These are phyloP conservation scores for Chalaropsis ovoidea DNA, from an alignment of 2,329 filamentous ascomycete species.

Conservation along the genomic window DNA sequence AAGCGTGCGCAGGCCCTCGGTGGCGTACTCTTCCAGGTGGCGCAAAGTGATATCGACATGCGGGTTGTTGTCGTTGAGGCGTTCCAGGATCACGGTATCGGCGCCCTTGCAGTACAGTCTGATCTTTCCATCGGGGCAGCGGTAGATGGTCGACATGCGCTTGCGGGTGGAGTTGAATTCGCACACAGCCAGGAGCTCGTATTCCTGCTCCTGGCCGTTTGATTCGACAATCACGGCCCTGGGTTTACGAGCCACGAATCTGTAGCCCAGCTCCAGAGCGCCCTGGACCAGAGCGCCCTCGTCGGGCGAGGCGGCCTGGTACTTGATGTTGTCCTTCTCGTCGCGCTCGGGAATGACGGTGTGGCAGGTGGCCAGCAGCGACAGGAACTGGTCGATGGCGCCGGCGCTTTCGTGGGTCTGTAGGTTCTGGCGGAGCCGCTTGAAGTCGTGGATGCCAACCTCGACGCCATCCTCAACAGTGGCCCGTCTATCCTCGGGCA, in stretches of 20 bases:
- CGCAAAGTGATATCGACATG: constrained; percentile 82
- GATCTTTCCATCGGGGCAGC: constrained; percentile 91
- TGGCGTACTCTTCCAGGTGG: constrained; percentile 97
- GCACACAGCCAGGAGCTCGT: constrained; percentile 89
- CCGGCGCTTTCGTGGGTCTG: constrained; percentile 42
- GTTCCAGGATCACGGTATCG: constrained; percentile 93
- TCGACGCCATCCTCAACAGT: constrained; percentile 71
- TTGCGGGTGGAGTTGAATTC: constrained; percentile 91
- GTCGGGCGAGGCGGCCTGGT: constrained; percentile 93
- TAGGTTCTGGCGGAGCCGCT: constrained; percentile 60
- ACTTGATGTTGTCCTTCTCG: constrained; percentile 81
- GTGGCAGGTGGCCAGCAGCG: constrained; percentile 80
- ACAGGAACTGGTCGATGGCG: constrained; percentile 68
- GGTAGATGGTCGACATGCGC: constrained; percentile 94
- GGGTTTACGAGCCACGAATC: constrained; percentile 83
- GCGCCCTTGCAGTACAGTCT: constrained; percentile 92
- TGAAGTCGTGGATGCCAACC: constrained; percentile 75
- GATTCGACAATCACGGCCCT: constrained; percentile 75
- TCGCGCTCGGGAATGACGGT: constrained; percentile 90
- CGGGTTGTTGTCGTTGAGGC: constrained; percentile 70
- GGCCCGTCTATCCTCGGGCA: constrained; percentile 80
- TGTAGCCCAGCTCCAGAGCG: constrained; percentile 74
- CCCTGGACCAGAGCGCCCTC: constrained; percentile 95
- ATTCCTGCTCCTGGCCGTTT: constrained; percentile 63
- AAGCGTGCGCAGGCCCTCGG: constrained; percentile 85